phyloP scores from a whole-genome alignment of 1,284 basidiomycete genomes.

The Ceratobasidium sp. region DNA sequence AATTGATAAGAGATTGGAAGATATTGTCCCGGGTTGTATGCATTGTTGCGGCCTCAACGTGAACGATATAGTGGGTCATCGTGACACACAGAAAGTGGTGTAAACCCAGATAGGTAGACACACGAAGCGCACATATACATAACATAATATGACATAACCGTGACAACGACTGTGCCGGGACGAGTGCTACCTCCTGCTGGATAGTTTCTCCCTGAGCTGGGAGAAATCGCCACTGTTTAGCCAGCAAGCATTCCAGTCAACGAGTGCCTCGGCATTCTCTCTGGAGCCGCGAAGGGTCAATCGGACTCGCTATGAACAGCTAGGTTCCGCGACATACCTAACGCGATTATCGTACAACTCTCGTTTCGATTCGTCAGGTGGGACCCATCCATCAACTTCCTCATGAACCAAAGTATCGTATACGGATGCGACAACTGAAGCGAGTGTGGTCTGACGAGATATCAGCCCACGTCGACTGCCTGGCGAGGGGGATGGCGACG shows the following conservation, averaged over 20 bases:
- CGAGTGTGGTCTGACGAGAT: conserved; percentile 29
- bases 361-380: conserved; percentile 25
- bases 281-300: neutral
- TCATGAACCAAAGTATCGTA: conserved; percentile 34
- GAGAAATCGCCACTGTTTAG: conserved; percentile 29
- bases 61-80: too few species aligned
- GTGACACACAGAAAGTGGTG: neutral
- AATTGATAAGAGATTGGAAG: too few species aligned
- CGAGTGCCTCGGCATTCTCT: conserved; percentile 22
- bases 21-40: neutral
- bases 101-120: neutral
- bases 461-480: conserved; percentile 28
- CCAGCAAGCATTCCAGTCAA: conserved; percentile 34
- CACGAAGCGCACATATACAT: neutral
- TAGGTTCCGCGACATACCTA: neutral
- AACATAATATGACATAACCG: neutral
- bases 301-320: neutral
- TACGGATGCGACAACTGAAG: conserved; percentile 29
- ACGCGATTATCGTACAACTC: conserved; percentile 15
- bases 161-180: neutral
- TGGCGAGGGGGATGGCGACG: conserved; percentile 28
- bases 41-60: too few species aligned
- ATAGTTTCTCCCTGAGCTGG: conserved; percentile 29
- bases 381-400: conserved; percentile 24
- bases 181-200: conserved; percentile 8